Base-by-base conservation (phyloP, 2,329 filamentous ascomycete species). In the Exophiala calicioides region DNA sequence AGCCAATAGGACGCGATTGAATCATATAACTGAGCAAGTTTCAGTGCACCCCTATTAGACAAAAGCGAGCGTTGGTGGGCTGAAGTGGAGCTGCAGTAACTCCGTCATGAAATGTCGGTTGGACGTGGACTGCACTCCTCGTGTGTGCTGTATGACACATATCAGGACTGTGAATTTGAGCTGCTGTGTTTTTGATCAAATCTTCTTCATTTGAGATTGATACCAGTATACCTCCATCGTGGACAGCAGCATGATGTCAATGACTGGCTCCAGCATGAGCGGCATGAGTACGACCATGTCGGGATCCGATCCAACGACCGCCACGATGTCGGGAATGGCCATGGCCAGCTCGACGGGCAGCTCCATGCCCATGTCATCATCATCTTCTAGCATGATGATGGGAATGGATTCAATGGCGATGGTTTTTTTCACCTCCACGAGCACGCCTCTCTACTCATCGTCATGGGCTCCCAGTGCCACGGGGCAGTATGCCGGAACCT, bases 401-500 rank as follows among this genome's bases (percentile, higher is more conserved):
- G 45, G 39, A 10, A 50, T 47, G 49, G 30, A 38, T 10, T 49
- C 62, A 18, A 81, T 80, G 78, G 60, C 64, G 30, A 81, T 80
- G 77, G 67, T 70, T 46, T 93, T 93, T 76, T 82, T 84, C 59
- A 82, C 82, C 57, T 79, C 76, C 53, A 68, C 72, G 48, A 68
- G 64, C 44, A 86, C 83, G 1, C 74, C 83, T 3, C 75, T 88
- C 33, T 88, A 75, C 71, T 84, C 87, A 12, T 64, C 69, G 15
- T 65, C 73, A 40, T 96, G 90, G 88, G 85, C 86, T 2, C 90
- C 91, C 3, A 69, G 63, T 24, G 82, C 71, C 30, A 72, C 77
- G 3, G 88, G 84, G 58, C 71, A 78, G 49, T 96, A 96, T 68
- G 88, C 88, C 1, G 91, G 82, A 43, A 94, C 89, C 21, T 94